Evolutionary conservation across 768 basidiomycete genomes (phyloP).

Genomic region (Suillus fuscotomentosus): DNA sequence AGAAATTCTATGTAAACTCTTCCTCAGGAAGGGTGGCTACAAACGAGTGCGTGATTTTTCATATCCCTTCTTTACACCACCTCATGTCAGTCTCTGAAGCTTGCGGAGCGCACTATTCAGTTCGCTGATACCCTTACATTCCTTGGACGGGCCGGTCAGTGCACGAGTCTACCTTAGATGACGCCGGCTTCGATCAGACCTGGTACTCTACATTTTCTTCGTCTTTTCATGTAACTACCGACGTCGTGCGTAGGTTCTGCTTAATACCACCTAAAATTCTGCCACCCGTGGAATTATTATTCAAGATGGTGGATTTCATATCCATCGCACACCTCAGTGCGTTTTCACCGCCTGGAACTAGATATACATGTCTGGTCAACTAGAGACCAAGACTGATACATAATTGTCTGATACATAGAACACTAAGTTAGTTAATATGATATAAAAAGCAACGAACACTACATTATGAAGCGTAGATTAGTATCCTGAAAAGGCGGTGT

Average conservation of each 20-base stretch:
- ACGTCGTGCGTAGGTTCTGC: no score
- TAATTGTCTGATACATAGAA: neutral
- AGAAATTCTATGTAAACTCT: no score
- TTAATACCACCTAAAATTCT: no score
- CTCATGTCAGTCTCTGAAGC: conserved; percentile 69
- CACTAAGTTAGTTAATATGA: neutral
- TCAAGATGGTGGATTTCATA: no score
- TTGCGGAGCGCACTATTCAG: conserved; percentile 94
- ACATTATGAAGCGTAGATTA: conserved; percentile 29
- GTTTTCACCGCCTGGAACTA: neutral
- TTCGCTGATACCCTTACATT: conserved; percentile 78
- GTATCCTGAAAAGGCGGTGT: conserved; percentile 21
- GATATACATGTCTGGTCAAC: neutral
- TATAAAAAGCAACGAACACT: neutral
- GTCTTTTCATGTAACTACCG: no score
- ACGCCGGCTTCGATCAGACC: no score
- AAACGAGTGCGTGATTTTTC: conserved; percentile 11
- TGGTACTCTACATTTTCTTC: no score
- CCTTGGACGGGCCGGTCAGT: no score
- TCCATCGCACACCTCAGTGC: no score
- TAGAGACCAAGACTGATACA: neutral
- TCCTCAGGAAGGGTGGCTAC: no score
- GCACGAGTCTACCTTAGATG: no score
- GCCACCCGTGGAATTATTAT: no score
- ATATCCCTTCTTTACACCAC: neutral